These are phyloP conservation scores for Penstemon barbatus DNA, from an alignment of 257 asterid species.

Conservation along the genomic window DNA sequence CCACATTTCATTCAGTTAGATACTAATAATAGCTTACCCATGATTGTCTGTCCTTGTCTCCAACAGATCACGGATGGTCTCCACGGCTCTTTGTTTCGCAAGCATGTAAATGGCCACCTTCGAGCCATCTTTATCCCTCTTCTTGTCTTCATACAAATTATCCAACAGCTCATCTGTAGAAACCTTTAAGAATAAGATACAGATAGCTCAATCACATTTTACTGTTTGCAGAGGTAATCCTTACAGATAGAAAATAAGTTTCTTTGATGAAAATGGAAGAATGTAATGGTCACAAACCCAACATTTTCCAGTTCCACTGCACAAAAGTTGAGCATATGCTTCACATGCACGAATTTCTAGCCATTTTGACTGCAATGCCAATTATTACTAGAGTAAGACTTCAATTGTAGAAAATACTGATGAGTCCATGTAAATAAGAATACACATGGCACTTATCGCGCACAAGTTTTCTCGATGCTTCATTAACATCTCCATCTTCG, in stretches of 20 bases:
- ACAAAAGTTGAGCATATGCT: conserved; percentile 63
- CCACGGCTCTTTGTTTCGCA: conserved; percentile 65
- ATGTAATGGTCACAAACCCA: conserved; percentile 60
- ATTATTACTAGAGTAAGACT: conserved; percentile 27
- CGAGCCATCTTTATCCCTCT: conserved; percentile 40
- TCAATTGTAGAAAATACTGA: not conserved
- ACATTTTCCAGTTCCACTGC: conserved; percentile 64
- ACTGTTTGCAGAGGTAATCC: conserved; percentile 16
- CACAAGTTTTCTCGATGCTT: conserved; percentile 65
- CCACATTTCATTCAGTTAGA: conserved; percentile 9
- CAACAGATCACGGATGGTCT: conserved; percentile 44
- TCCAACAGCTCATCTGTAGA: conserved; percentile 56
- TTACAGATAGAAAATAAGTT: conserved; percentile 2
- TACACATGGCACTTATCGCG: conserved; percentile 25
- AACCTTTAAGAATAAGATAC: conserved; percentile 42
- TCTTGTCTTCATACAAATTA: conserved; percentile 41
- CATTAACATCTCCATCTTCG: conserved; percentile 67
- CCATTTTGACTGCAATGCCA: conserved; percentile 67
- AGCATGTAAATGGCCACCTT: conserved; percentile 45
- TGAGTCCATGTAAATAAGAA: conserved; percentile 18
- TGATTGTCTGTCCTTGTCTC: conserved; percentile 54
- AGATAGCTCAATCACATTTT: conserved; percentile 7
- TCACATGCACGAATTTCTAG: conserved; percentile 61
- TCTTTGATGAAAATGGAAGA: conserved; percentile 18
- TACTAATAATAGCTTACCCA: conserved; percentile 46